phyloP scores from a whole-genome alignment of 306 rosid species.

The Rosa chinensis region DNA sequence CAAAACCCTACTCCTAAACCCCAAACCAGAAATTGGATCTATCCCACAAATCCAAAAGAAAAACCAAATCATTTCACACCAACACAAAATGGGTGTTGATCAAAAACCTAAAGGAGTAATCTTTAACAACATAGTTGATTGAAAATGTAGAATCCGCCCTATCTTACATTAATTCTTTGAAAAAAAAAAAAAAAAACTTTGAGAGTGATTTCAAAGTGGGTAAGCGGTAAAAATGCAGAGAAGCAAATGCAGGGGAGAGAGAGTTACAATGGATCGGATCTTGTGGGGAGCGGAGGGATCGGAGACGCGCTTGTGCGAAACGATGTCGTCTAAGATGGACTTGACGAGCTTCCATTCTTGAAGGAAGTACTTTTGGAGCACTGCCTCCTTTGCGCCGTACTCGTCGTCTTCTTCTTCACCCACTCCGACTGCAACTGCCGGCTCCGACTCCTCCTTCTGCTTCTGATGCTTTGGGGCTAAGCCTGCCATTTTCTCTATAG shows the following conservation, averaged over 20 bases:
- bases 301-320: conserved; percentile 62
- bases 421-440: not conserved
- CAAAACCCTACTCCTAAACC: not conserved
- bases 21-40: not conserved
- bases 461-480: not conserved
- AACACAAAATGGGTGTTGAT: conserved; percentile 2
- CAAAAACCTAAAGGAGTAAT: not conserved
- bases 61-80: not conserved
- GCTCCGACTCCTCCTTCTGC: conserved; percentile 17
- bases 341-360: conserved; percentile 86
- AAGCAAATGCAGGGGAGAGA: conserved; percentile 8
- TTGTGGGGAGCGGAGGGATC: conserved; percentile 56
- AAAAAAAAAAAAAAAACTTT: too few relatives aligned
- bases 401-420: conserved; percentile 75
- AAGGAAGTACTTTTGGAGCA: conserved; percentile 85
- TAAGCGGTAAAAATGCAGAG: not conserved
- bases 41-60: not conserved
- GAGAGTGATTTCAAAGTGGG: not conserved
- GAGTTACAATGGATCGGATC: conserved; percentile 86
- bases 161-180: not conserved
- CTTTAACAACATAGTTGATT: not conserved
- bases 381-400: conserved; percentile 71
- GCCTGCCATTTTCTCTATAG: not conserved
- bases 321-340: conserved; percentile 69
- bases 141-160: not conserved